Evolutionary conservation across 2,329 filamentous ascomycete species (phyloP).

Genomic region (Akanthomyces uredinophilus): DNA sequence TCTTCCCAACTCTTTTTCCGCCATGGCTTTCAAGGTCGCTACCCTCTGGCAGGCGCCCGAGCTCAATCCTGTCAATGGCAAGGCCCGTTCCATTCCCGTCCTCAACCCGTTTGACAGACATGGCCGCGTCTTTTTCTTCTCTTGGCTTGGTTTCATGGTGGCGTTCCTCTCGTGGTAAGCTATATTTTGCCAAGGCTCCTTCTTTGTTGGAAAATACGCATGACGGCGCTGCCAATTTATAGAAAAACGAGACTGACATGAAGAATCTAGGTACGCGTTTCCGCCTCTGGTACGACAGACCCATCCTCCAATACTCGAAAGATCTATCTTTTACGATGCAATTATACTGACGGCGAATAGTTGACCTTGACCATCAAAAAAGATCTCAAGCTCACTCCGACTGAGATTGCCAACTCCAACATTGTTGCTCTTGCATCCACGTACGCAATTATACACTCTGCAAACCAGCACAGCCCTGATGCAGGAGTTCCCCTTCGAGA

Average conservation of each 20-base stretch:
- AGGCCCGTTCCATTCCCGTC: slow-evolving; percentile 73
- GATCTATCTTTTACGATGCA: background rate
- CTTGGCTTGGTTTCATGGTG: slow-evolving; percentile 80
- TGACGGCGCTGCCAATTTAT: background rate
- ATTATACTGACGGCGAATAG: slow-evolving; percentile 1
- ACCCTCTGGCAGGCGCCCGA: slow-evolving; percentile 47
- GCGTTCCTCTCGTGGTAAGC: slow-evolving; percentile 76
- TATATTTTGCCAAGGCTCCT: background rate
- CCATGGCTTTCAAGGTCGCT: slow-evolving; percentile 26
- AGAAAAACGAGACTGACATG: background rate
- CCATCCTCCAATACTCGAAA: background rate
- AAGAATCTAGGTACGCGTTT: slow-evolving; percentile 62
- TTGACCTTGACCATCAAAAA: slow-evolving; percentile 72
- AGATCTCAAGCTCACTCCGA: slow-evolving; percentile 65
- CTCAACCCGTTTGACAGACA: slow-evolving; percentile 75
- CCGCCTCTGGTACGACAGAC: slow-evolving; percentile 54
- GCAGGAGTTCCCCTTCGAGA: background rate
- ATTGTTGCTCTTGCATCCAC: slow-evolving; percentile 70
- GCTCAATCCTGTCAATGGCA: slow-evolving; percentile 78
- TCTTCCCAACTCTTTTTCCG: background rate
- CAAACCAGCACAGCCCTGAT: background rate
- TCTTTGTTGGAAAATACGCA: background rate
- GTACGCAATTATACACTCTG: slow-evolving; percentile 18
- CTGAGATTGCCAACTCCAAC: slow-evolving; percentile 81
- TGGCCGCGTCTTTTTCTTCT: slow-evolving; percentile 86